Base-by-base conservation (phyloP, 495 filamentous ascomycete species). In the Cetradonia linearis region DNA sequence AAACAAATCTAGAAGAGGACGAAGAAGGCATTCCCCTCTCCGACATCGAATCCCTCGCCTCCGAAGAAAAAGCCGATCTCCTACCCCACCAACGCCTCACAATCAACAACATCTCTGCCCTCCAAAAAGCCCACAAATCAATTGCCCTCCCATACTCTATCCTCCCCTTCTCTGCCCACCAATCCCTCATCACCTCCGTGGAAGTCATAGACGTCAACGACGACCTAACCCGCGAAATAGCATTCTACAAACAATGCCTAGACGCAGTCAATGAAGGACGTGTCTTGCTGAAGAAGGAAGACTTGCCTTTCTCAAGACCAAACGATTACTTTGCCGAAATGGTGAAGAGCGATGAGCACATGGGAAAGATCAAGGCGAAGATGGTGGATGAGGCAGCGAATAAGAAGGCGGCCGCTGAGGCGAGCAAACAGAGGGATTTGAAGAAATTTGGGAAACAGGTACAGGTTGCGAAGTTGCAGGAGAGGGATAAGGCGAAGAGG, bases 361-460 rank as follows among this genome's bases (percentile, higher is more conserved):
- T 98, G 93, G 86, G 87, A 66, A 86, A 85, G 77, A 89, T 98
- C 72, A 94, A 93, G 79, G 82, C 83, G 71, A 95, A 94, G 80
- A 76, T 97, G 68, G 80, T 91, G 61, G 92, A 96, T 64, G 90
- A 92, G 71, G 93, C 92, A 11, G 88, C 91, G 34, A 75, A 79
- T 55, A 95, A 93, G 80, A 96, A 95, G 80, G 92, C 94, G 2
- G 81, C 89, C 8, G 83, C 86, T 23, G 93, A 98, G 72, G 93
- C 93, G 30, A 82, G 89, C 70, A 87, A 87, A 75, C 90, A 88
- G 78, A 79, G 93, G 61, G 93, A 98, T 74, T 77, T 96, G 64
- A 97, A 95, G 85, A 97, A 96, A 75, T 98, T 97, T 74, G 93
- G 93, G 64, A 98, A 98, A 77, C 88, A 95, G 76, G 93, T 97